Base-by-base conservation (phyloP, 495 filamentous ascomycete species). In the Rhypophila decipiens region DNA sequence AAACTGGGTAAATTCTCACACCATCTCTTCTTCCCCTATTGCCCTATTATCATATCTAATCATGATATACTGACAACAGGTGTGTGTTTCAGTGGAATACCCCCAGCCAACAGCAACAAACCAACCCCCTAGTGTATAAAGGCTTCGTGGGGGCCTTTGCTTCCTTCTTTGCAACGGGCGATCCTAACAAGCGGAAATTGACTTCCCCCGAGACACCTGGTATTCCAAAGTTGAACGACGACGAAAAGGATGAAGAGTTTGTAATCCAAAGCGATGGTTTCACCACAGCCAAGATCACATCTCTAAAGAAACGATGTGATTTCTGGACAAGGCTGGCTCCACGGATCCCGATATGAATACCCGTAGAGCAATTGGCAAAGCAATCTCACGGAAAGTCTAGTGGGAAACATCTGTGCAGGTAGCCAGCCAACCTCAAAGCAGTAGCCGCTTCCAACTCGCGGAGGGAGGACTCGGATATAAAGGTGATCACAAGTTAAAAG, bases 41-140 rank as follows among this genome's bases (percentile, higher is more conserved):
- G n/a, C n/a, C n/a, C n/a, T n/a, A n/a, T n/a, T n/a, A n/a, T n/a
- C n/a, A n/a, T n/a, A n/a, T n/a, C n/a, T n/a, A n/a, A n/a, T n/a
- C n/a, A n/a, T n/a, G n/a, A n/a, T n/a, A n/a, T n/a, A n/a, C n/a
- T n/a, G n/a, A n/a, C n/a, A n/a, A n/a, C n/a, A n/a, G n/a, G n/a
- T n/a, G n/a, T n/a, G n/a, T n/a, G n/a, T n/a, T n/a, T n/a, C 43
- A 81, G 78, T 82, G 78, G 78, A 73, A 83, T 50, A 55, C 56
- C 21, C 54, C 81, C 42, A 82, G 80, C 48, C 24, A 73, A 1
- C 57, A 78, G n/a, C 78, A 81, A 49, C 55, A 69, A 46, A 65
- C 63, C 13, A 61, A 83, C 34, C 72, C 71, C 0, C 51, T 79
- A 2, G 68, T 76, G 11, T 83, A 83, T 47, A 39, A 74, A 12